Conservation (phyloP, 352 stramenopile genomes). For the Hyphochytrium catenoides region DNA sequence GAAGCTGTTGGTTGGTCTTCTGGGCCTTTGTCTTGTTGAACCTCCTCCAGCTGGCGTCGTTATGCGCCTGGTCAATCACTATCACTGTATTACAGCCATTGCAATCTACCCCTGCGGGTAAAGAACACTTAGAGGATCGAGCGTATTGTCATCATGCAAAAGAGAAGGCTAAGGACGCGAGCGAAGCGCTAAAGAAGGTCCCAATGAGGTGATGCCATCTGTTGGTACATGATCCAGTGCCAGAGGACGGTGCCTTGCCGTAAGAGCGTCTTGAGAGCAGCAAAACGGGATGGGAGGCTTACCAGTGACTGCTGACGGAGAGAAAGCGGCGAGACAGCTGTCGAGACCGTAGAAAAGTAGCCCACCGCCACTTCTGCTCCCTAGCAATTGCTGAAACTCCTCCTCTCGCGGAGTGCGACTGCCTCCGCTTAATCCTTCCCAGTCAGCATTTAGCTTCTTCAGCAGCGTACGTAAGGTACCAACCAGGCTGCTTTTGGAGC, state of each 20-base stretch:
- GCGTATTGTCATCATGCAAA: too few species aligned
- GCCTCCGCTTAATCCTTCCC: conserved; percentile 19
- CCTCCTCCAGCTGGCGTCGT: conserved; percentile 27
- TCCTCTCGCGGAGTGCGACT: conserved; percentile 20
- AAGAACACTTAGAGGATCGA: too few species aligned
- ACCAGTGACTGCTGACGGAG: conserved; percentile 12
- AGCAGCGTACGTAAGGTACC: too few species aligned
- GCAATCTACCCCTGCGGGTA: conserved; percentile 39
- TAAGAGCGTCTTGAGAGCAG: too few species aligned
- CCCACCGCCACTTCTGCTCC: conserved; percentile 22
- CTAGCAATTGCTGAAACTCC: conserved; percentile 34
- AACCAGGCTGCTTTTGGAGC: too few species aligned
- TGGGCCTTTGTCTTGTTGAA: conserved; percentile 63
- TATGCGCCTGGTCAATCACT: conserved; percentile 50
- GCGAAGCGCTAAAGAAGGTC: too few species aligned
- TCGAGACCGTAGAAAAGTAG: conserved; percentile 45
- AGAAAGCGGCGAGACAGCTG: conserved; percentile 21
- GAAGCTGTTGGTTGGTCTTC: conserved; percentile 26
- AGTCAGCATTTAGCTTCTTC: neutral
- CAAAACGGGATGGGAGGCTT: too few species aligned
- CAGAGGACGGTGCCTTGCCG: too few species aligned
- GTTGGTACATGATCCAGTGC: too few species aligned
- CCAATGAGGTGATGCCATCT: too few species aligned
- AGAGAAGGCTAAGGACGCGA: too few species aligned
- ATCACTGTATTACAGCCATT: conserved; percentile 36